phyloP scores from a whole-genome alignment of 352 stramenopile genomes.

The Phytophthora pisi region DNA sequence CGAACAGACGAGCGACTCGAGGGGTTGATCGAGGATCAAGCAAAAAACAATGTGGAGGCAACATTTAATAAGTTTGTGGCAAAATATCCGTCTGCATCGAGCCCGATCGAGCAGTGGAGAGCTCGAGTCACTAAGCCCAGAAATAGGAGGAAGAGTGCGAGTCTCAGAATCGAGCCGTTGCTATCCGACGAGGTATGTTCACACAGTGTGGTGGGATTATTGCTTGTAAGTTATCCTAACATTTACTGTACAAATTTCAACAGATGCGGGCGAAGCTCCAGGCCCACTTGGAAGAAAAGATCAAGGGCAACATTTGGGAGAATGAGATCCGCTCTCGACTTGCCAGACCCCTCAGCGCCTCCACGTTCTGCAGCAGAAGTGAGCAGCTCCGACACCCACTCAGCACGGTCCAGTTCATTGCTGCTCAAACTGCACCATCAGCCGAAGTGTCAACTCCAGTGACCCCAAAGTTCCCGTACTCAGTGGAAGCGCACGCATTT shows the following conservation, averaged over 20 bases:
- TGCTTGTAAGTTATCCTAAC: background rate
- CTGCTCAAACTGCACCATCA: background rate
- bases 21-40: slow-evolving; percentile 3
- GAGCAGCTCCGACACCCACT: slow-evolving; percentile 51
- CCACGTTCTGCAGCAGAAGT: slow-evolving; percentile 45
- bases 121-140: background rate
- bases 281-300: slow-evolving; percentile 44
- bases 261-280: slow-evolving; percentile 51
- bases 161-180: slow-evolving; percentile 26
- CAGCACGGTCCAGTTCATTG: slow-evolving; percentile 31
- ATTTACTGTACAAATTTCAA: background rate
- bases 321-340: slow-evolving; percentile 60
- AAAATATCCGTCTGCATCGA: background rate
- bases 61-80: background rate
- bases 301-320: slow-evolving; percentile 57
- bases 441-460: background rate
- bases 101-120: slow-evolving; percentile 17
- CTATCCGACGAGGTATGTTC: slow-evolving; percentile 30
- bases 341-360: slow-evolving; percentile 54
- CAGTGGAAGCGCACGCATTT: slow-evolving; percentile 38
- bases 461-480: slow-evolving; percentile 42
- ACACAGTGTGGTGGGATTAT: too few relatives aligned
- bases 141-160: slow-evolving; percentile 9
- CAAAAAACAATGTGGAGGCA: background rate
- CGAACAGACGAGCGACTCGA: slow-evolving; percentile 6